These are phyloP conservation scores for Ophiocordyceps sinensis DNA, from an alignment of 2,329 filamentous ascomycete genomes.

Conservation along the genomic window DNA sequence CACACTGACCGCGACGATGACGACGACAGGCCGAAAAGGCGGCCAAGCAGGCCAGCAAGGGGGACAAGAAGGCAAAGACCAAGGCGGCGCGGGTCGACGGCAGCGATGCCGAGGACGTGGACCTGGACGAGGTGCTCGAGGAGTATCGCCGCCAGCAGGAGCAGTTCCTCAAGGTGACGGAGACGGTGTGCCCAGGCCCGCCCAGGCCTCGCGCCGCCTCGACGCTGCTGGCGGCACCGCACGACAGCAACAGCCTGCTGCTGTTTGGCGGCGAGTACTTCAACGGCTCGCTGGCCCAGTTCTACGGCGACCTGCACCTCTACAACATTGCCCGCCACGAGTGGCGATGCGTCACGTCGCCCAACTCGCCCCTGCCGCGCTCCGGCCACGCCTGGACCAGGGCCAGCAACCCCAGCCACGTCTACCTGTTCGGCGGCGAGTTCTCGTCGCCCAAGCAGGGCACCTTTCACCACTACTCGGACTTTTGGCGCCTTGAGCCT, in stretches of 20 bases:
- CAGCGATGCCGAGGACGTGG: slow-evolving; percentile 82
- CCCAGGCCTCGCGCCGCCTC: slow-evolving; percentile 68
- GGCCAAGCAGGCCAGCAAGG: slow-evolving; percentile 75
- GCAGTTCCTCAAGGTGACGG: slow-evolving; percentile 85
- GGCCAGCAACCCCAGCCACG: slow-evolving; percentile 66
- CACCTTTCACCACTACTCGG: slow-evolving; percentile 98
- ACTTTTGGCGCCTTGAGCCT: slow-evolving; percentile 90
- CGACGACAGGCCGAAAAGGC: slow-evolving; percentile 42
- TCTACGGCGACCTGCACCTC: slow-evolving; percentile 52
- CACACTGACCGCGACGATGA: neutral
- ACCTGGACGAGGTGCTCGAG: slow-evolving; percentile 83
- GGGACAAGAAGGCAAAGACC: slow-evolving; percentile 67
- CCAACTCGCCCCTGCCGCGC: slow-evolving; percentile 80
- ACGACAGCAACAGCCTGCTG: slow-evolving; percentile 75
- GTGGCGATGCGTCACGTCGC: slow-evolving; percentile 81
- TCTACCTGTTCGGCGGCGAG: slow-evolving; percentile 92
- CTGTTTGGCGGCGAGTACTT: slow-evolving; percentile 93
- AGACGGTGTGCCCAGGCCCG: slow-evolving; percentile 53
- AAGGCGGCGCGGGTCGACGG: slow-evolving; percentile 60
- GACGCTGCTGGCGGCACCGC: slow-evolving; percentile 71
- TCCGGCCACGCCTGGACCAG: slow-evolving; percentile 92
- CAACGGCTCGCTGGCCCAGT: slow-evolving; percentile 72
- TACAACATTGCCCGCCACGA: slow-evolving; percentile 73
- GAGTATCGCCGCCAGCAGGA: slow-evolving; percentile 90
- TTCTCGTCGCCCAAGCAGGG: slow-evolving; percentile 95